Evolutionary conservation across 1,284 basidiomycete species (phyloP), one percentile per base, ranked within the genome.

Genomic region (Cutaneotrichosporon sp.): DNA sequence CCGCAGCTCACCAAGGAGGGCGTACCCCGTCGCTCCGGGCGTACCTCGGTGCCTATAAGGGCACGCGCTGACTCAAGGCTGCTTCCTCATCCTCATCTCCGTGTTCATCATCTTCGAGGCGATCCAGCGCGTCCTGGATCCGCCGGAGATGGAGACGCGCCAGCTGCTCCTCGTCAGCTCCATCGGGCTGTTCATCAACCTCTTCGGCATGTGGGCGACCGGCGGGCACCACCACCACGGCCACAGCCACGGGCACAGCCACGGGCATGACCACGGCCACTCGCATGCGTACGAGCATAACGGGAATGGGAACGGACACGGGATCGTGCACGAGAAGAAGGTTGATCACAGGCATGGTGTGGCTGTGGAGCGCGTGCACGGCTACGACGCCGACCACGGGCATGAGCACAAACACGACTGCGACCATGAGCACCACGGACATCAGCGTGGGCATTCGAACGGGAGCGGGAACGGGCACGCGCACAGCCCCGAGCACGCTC

Each of bases 121-220:
- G 3, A 84, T 98, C 39, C 91, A 98, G 75, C 81, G 96, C 61
- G 91, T 89, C 34, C 74, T 97, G 61, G 86, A 97, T 64, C 96
- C 96, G 25, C 96, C 96, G 1, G 91, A 94, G 64, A 99, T 99
- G 92, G 93, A 93, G 67, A 97, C 92, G 7, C 87, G 82, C 56
- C 94, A 97, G 68, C 79, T 99, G 3, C 75, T 99, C 27, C 79
- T 97, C 1, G 88, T 99, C 43, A 93, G 89, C 62, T 82, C 84
- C 2, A 76, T 97, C 32, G 96, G 96, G 2, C 77, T 99, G 10
- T 88, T 79, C 1, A 93, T 99, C 52, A 99, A 99, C 72, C 75
- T 99, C 26, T 97, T 97, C 65, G 96, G 96, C 27, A 97, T 99
- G 93, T 92, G 93, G 74, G 96, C 96, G 1, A 99, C 96, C 79